A percentile compares a stretch with the other conserved stretches of the same genome.
These are phyloP conservation scores for Fusarium fujikuroi DNA, from an alignment of 2,329 filamentous ascomycete genomes.

Conservation along the genomic window DNA sequence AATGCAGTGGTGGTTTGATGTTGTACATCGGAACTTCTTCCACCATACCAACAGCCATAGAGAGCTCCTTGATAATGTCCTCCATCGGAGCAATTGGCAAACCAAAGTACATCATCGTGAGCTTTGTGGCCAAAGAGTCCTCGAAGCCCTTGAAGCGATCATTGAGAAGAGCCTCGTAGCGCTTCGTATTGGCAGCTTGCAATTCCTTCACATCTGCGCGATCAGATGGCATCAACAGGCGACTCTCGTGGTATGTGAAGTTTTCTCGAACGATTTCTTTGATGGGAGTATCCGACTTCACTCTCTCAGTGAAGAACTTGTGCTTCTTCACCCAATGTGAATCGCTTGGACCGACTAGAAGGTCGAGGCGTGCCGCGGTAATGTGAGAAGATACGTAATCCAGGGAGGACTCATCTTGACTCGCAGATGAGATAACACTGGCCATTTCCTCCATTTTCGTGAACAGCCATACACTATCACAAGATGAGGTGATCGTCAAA, in stretches of 20 bases:
- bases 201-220: conserved; percentile 44
- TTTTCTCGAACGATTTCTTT: conserved; percentile 46
- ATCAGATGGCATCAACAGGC: conserved; percentile 46
- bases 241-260: conserved; percentile 51
- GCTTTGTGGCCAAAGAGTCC: conserved; percentile 52
- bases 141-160: conserved; percentile 46
- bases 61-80: conserved; percentile 40
- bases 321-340: conserved; percentile 43
- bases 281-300: conserved; percentile 43
- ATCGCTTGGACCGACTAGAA: conserved; percentile 39
- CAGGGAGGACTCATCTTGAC: neutral
- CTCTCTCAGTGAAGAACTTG: conserved; percentile 44
- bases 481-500: neutral
- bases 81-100: conserved; percentile 55
- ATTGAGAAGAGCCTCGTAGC: conserved; percentile 47
- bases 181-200: conserved; percentile 47
- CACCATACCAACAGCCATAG: conserved; percentile 25
- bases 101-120: conserved; percentile 60
- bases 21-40: conserved; percentile 23
- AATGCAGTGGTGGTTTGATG: conserved; percentile 47
- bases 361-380: conserved; percentile 30
- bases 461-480: neutral
- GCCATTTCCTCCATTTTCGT: neutral
- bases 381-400: neutral
- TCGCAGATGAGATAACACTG: neutral